Base-by-base conservation (phyloP, 2,329 filamentous ascomycete species). In the Cercospora sp. region DNA sequence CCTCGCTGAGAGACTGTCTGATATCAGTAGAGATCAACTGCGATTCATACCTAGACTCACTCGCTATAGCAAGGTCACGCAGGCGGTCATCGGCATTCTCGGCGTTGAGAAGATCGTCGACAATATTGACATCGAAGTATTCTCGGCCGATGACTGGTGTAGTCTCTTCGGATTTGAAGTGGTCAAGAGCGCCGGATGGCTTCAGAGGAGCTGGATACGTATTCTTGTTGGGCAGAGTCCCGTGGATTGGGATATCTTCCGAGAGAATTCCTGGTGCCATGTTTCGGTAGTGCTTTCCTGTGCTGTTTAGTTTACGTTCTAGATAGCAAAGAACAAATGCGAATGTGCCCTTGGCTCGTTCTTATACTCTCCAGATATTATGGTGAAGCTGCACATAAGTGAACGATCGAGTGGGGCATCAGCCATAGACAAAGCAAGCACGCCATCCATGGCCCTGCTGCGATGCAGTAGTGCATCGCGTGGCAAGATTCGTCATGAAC, bases 81-180 rank as follows among this genome's bases (percentile, higher is more conserved):
- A 73, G 40, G n/a, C 66, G 65, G 2, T 69, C 66, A 37, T 73
- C 71, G 2, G 71, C 61, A 59, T 73, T 68, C 16, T 79, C 72
- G 30, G 69, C 79, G 30, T 87, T 80, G 5, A 92, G 81, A 72
- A 86, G 85, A 45, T 91, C 88, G 37, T 91, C 88, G 5, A 84
- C 84, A 0, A 90, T 81, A 69, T 89, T 85, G 37, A 85, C 73
- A 13, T 82, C 83, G n/a, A 84, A 81, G 69, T 84, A 90, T 74
- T 90, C 89, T 6, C 83, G 83, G 4, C 88, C 89, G 66, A 90
- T 89, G 51, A 85, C 79, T 0, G 88, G 88, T 1, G 88, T 90
- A 4, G 85, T 79, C 34, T 90, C 88, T 66, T 88, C 86, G 2
- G 82, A 81, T 69, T 87, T 82, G 69, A 84, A 86, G 10, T 80